phyloP scores from a whole-genome alignment of 1,139 yeast genomes.

The Citeromyces hawaiiensis region DNA sequence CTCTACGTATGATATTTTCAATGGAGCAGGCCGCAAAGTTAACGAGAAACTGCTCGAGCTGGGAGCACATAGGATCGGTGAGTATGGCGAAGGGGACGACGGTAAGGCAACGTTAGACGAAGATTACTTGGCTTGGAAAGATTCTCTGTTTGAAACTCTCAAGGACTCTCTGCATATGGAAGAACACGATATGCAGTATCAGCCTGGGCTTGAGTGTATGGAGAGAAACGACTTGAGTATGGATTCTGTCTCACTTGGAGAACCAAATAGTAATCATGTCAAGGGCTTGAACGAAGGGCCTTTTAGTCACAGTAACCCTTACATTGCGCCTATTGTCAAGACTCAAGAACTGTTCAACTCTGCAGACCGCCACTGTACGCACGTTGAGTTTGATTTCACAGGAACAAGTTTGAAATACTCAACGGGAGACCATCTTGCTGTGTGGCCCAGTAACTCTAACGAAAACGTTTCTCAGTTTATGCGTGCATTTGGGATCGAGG shows the following conservation, averaged over 20 bases:
- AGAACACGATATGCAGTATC: conserved; percentile 67
- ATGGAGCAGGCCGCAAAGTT: conserved; percentile 65
- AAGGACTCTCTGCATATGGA: conserved; percentile 53
- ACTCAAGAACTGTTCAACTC: conserved; percentile 49
- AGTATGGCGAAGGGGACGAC: conserved; percentile 85
- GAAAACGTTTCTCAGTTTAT: conserved; percentile 59
- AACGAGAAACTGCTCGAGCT: conserved; percentile 34
- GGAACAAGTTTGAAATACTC: conserved; percentile 68
- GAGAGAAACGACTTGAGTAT: conserved; percentile 16
- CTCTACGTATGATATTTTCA: conserved; percentile 84
- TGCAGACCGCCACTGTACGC: conserved; percentile 65
- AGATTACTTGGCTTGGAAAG: conserved; percentile 91
- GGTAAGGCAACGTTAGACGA: conserved; percentile 93
- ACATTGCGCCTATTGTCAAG: conserved; percentile 49
- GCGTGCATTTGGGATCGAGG: conserved; percentile 44
- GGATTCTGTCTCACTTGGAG: conserved; percentile 63
- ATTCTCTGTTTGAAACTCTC: conserved; percentile 50
- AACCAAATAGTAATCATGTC: conserved; percentile 60
- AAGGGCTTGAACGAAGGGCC: conserved; percentile 42
- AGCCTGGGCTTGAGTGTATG: conserved; percentile 45
- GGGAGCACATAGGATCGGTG: conserved; percentile 64
- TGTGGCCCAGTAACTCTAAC: conserved; percentile 86
- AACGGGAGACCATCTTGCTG: conserved; percentile 93
- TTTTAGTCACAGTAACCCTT: conserved; percentile 75
- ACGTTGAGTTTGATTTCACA: conserved; percentile 76